phyloP scores from a whole-genome alignment of 176 grass and related monocot genomes.

The Oryza officinalis region DNA sequence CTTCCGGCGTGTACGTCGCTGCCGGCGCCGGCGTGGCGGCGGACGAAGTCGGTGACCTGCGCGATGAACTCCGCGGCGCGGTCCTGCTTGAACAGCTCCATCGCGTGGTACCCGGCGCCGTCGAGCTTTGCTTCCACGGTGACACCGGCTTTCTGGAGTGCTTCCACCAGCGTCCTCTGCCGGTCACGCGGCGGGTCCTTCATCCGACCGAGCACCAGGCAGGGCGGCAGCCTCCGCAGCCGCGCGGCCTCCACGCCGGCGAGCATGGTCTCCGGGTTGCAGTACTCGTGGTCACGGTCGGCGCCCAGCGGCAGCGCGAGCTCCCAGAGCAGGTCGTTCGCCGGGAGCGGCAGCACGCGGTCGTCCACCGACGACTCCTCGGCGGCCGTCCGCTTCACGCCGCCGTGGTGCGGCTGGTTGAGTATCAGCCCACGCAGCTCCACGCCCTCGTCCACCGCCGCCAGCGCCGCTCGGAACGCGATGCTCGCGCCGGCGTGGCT shows the following conservation, averaged over 20 bases:
- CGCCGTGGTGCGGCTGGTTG: constrained; percentile 74
- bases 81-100: constrained; percentile 65
- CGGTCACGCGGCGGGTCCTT: constrained; percentile 75
- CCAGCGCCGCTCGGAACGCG: constrained; percentile 67
- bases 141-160: constrained; percentile 57
- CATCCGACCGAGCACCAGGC: constrained; percentile 63
- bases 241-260: constrained; percentile 31
- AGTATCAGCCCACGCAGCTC: constrained; percentile 63
- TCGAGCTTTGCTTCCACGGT: constrained; percentile 48
- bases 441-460: constrained; percentile 39
- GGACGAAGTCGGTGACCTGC: constrained; percentile 64
- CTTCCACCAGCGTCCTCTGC: constrained; percentile 57
- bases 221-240: constrained; percentile 56
- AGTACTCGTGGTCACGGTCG: constrained; percentile 83
- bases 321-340: constrained; percentile 87
- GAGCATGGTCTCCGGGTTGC: constrained; percentile 55
- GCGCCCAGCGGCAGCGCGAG: constrained; percentile 66
- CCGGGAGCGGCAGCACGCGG: constrained; percentile 65
- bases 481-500: constrained; percentile 74
- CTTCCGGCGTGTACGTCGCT: constrained; percentile 16
- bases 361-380: constrained; percentile 59
- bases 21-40: constrained; percentile 20
- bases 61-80: constrained; percentile 55
- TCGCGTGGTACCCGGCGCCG: constrained; percentile 65
- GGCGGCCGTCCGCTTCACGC: constrained; percentile 58